Conservation (phyloP, 2,329 filamentous ascomycete genomes). For the Colletotrichum costaricense region DNA sequence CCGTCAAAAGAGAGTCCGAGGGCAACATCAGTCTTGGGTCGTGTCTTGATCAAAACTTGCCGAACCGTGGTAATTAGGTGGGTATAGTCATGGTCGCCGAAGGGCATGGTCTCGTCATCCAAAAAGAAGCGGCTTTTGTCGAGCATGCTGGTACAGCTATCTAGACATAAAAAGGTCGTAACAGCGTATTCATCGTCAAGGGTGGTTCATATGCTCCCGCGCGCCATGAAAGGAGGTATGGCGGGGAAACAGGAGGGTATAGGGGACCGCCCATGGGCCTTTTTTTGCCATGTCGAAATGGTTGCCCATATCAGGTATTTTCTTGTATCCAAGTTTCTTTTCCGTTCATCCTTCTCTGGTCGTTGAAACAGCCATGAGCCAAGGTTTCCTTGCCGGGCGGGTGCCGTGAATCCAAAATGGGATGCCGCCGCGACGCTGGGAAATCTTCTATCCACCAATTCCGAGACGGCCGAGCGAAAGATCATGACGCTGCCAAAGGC, state of each 20-base stretch:
- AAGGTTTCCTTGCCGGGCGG: conserved; percentile 30
- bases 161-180: conserved; percentile 58
- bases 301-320: conserved; percentile 54
- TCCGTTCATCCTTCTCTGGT: conserved; percentile 49
- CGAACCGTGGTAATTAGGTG: conserved; percentile 46
- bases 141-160: conserved; percentile 51
- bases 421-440: conserved; percentile 36
- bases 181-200: conserved; percentile 59
- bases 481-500: conserved; percentile 36
- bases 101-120: conserved; percentile 39
- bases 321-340: conserved; percentile 54
- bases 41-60: conserved; percentile 20
- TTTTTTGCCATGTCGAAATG: conserved; percentile 49
- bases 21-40: conserved; percentile 8
- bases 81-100: conserved; percentile 53
- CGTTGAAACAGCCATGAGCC: conserved; percentile 40
- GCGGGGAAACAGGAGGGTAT: conserved; percentile 39
- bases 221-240: conserved; percentile 34
- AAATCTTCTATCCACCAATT: conserved; percentile 50
- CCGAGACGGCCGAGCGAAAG: conserved; percentile 35
- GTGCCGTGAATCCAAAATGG: conserved; percentile 25
- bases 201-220: conserved; percentile 36
- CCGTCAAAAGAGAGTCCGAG: conserved; percentile 1
- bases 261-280: conserved; percentile 43
- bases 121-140: conserved; percentile 35